Conservation (phyloP, 169 alveolate genomes). For the Plasmodium cynomolgi region DNA sequence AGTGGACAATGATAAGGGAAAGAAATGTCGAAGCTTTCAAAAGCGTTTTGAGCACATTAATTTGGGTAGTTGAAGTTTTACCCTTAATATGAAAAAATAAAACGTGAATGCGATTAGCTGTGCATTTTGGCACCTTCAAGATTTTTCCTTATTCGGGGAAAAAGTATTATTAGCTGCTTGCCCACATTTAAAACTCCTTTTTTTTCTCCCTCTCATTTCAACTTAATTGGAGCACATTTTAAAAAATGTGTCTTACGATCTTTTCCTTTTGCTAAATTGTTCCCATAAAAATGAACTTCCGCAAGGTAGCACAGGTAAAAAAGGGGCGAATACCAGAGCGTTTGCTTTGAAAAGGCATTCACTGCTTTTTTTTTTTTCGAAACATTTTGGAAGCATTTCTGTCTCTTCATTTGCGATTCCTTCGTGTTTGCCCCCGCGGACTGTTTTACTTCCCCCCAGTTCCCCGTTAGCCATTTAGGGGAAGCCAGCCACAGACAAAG, state of each 20-base stretch:
- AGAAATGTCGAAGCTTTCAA: background rate
- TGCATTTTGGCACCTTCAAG: background rate
- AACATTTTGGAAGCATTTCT: background rate
- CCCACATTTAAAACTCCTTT: background rate
- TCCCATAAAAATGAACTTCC: slow-evolving; percentile 13
- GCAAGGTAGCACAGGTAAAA: slow-evolving; percentile 6
- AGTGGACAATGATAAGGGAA: background rate
- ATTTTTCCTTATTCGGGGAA: slow-evolving; percentile 29
- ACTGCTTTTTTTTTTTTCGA: background rate
- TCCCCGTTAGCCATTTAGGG: slow-evolving; percentile 17
- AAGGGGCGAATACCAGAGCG: background rate
- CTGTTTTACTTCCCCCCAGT: slow-evolving; percentile 8
- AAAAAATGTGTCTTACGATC: slow-evolving; percentile 9
- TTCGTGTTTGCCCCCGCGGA: background rate
- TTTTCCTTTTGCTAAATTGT: background rate
- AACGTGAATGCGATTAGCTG: background rate
- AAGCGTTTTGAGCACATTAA: background rate
- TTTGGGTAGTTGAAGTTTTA: background rate
- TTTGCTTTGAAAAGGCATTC: background rate
- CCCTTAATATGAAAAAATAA: background rate
- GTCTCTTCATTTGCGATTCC: background rate
- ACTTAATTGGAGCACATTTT: background rate
- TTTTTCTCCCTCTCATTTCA: background rate
- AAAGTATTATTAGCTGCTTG: background rate
- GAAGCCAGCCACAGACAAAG: slow-evolving; percentile 32